Evolutionary conservation across 2,329 filamentous ascomycete species (phyloP), one percentile per base, ranked within the genome.

Genomic region (Cytospora paraplurivora): DNA sequence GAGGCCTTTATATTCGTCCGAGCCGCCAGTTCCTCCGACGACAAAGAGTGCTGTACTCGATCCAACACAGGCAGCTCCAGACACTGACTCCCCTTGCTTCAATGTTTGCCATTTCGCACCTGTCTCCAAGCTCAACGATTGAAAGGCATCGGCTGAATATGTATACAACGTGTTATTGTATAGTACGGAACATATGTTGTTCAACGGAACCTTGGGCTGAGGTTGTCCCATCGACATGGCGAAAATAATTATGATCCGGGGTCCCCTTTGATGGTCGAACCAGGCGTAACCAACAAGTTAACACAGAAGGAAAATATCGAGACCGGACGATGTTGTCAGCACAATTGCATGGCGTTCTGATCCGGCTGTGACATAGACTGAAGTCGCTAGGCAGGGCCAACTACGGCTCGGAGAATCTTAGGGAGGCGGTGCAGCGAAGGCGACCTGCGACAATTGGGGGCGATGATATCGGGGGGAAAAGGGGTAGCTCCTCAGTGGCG

Each of bases 151-250:
- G 10, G 86, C 77, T 7, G 92, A 91, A 75, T 92, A 96, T 53
- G 90, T 88, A 78, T 96, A 98, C 59, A 98, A 85, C 13, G 88
- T 92, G 75, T 93, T 88, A 73, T 93, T 82, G 79, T 91, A 82
- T 66, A 97, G 84, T 72, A 90, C 86, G 63, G 93, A 92, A 77
- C 94, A 98, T 71, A 91, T 88, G 76, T 88, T 87, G 75, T 87
- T 85, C 74, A 97, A 79, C 67, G 88, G 80, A 72, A 87, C 82
- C 59, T 84, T 79, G 59, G 93, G 92, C 72, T 86, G 78, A 56
- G 92, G 92, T 55, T 66, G 64, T 38, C 62, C 57, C 56, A 44
- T 54, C 72, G 87, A 79, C 92, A 96, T 96, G 59, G 68, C 76
- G 71, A 51, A 17, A 55, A 10, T 50, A 49, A 32, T n/a, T n/a